Base-by-base conservation (phyloP, 2,329 filamentous ascomycete genomes). In the Penicillium sp. region DNA sequence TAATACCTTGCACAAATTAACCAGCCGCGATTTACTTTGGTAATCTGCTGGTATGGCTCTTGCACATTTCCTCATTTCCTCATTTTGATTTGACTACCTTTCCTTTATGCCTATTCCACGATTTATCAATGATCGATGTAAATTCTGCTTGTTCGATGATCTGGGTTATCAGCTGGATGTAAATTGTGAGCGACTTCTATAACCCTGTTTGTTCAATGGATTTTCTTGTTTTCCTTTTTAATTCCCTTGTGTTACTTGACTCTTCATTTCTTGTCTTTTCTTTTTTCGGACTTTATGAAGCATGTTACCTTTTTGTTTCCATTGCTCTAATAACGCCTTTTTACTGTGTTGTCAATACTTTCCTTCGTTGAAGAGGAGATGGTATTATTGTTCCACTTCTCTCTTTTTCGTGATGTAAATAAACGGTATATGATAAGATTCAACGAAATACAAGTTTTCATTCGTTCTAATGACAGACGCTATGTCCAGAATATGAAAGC, bases 111-210 rank as follows among this genome's bases (percentile, higher is more conserved):
- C 5, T n/a, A 35, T 30, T 21, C 28, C 42, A 38, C 12, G 14
- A 21, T 38, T 33, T 24, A 6, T 47, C 16, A 21, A 45, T 18
- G 51, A 33, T 20, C 35, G 35, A 35, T 35, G 26, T 40, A 47
- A 46, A 26, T 53, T 20, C 43, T 52, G 16, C 20, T 28, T 26
- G n/a, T 16, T 45, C 28, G 26, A 47, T 38, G 42, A 38, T 35
- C 3, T 35, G 5, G 40, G 40, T 12, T 46, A 21, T 45, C 28
- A 28, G 16, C 40, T 18, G 38, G 30, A 26, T 53, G 28, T 46
- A 38, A 35, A 47, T 47, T 57, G 26, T 40, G 55, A 46, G 43
- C 40, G 55, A 46, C 30, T 26, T 33, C 30, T 49, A n/a, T 40
- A 33, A 38, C 9, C 8, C 40, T 43, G 38, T 3, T 42, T 40